phyloP scores from a whole-genome alignment of 306 rosid species.

The Quercus wislizeni region DNA sequence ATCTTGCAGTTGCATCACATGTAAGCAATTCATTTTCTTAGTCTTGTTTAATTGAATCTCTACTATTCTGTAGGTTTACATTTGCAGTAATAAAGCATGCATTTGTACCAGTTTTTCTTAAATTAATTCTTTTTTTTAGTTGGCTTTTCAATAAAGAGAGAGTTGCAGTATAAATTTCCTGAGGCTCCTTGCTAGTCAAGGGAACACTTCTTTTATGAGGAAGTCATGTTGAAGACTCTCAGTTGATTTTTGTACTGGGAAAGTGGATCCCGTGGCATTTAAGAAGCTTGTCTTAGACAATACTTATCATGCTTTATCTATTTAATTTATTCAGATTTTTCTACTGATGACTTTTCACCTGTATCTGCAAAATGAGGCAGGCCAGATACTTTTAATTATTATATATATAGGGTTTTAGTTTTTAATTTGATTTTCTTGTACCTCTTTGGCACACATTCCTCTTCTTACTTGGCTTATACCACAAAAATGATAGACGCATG shows the following conservation, averaged over 20 bases:
- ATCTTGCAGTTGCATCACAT: constrained; percentile 88
- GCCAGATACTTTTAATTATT: not conserved
- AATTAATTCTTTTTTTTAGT: not conserved
- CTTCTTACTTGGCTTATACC: not conserved
- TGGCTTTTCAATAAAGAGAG: not conserved
- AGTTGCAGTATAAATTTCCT: not conserved
- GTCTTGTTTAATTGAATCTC: not conserved
- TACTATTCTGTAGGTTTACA: not conserved
- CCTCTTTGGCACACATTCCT: not conserved
- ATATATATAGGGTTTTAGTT: not conserved
- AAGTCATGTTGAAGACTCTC: not conserved
- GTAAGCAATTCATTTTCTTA: constrained; percentile 41
- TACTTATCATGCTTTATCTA: not conserved
- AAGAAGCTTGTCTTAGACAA: not conserved
- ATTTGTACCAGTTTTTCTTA: not conserved
- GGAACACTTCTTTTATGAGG: not conserved
- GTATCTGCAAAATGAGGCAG: not conserved
- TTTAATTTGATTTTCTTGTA: not conserved
- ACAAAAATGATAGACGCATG: not conserved
- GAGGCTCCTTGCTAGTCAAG: not conserved
- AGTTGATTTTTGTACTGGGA: not conserved
- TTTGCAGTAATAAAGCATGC: not conserved
- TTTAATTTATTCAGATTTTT: not conserved
- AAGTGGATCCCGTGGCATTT: not conserved
- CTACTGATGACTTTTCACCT: not conserved